A percentile compares a stretch with the other conserved stretches of the same genome.
Conservation (phyloP, 768 basidiomycete species). For the Termitomyces sp. region DNA sequence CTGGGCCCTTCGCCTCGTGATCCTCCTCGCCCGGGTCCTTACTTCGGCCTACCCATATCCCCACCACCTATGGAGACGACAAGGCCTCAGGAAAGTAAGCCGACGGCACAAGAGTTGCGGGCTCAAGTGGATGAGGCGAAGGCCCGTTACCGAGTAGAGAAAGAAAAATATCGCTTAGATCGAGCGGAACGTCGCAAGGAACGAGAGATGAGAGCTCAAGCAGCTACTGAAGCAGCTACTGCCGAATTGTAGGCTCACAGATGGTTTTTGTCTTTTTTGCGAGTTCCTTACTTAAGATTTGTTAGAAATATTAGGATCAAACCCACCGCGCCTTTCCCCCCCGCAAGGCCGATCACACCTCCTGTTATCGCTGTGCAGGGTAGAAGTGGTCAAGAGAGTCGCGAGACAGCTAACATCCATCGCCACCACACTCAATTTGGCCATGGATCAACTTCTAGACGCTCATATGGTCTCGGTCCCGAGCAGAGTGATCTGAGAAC, state of each 20-base stretch:
- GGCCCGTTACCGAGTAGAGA: slow-evolving; percentile 61
- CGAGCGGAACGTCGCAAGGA: slow-evolving; percentile 46
- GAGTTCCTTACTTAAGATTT: neutral
- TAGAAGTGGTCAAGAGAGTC: slow-evolving; percentile 53
- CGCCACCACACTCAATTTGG: slow-evolving; percentile 41
- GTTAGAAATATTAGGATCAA: neutral
- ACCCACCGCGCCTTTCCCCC: neutral
- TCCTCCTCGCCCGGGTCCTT: neutral
- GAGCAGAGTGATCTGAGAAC: slow-evolving; percentile 27
- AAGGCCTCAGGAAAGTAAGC: slow-evolving; percentile 15
- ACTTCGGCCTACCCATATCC: neutral
- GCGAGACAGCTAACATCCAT: slow-evolving; percentile 60
- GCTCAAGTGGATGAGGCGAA: slow-evolving; percentile 65
- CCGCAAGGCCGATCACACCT: slow-evolving; percentile 6
- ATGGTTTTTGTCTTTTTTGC: neutral
- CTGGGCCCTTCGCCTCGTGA: slow-evolving; percentile 1
- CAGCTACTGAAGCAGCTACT: slow-evolving; percentile 2
- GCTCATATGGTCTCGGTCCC: slow-evolving; percentile 7
- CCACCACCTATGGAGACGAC: slow-evolving; percentile 16
- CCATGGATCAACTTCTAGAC: slow-evolving; percentile 27
- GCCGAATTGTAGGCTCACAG: slow-evolving; percentile 9
- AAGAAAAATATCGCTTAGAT: slow-evolving; percentile 63
- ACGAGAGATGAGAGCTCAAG: slow-evolving; percentile 21
- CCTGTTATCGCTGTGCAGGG: slow-evolving; percentile 55
- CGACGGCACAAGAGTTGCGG: slow-evolving; percentile 34